phyloP scores from a whole-genome alignment of 352 stramenopile species.

The Elongisporangium senticosum region DNA sequence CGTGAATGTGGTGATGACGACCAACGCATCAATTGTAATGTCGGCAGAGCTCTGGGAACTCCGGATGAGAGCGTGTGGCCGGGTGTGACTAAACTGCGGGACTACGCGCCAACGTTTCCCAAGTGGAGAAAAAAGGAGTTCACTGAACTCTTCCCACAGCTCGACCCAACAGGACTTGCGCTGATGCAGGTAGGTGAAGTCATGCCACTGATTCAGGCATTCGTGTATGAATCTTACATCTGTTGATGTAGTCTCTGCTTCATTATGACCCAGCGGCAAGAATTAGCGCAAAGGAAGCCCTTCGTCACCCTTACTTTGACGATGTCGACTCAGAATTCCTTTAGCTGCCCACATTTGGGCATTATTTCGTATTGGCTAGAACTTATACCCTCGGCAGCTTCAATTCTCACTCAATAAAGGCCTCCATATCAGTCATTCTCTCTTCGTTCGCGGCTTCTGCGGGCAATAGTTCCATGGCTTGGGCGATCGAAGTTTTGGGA shows the following conservation, averaged over 20 bases:
- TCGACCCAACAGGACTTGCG: conserved; percentile 52
- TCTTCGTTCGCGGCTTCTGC: no score
- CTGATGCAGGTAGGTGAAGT: conserved; percentile 43
- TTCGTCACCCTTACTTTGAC: conserved; percentile 83
- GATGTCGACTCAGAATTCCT: conserved; percentile 71
- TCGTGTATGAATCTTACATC: neutral
- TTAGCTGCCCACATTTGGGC: conserved; percentile 16
- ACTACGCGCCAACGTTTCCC: conserved; percentile 94
- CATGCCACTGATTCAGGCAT: neutral
- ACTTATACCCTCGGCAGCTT: no score
- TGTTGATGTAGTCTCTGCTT: conserved; percentile 47
- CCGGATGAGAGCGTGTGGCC: conserved; percentile 95
- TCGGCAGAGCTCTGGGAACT: conserved; percentile 88
- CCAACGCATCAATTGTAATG: no score
- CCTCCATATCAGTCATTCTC: no score
- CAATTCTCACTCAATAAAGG: no score
- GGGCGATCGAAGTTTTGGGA: no score
- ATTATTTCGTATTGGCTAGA: no score
- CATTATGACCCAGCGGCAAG: conserved; percentile 60
- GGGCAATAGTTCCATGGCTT: no score
- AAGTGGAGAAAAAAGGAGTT: conserved; percentile 93
- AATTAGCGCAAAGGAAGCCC: conserved; percentile 78
- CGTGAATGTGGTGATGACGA: no score
- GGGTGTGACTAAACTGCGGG: conserved; percentile 93
- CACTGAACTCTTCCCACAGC: conserved; percentile 47